phyloP scores from a whole-genome alignment of 2,329 filamentous ascomycete genomes.

The Chaetomiaceae sp. region DNA sequence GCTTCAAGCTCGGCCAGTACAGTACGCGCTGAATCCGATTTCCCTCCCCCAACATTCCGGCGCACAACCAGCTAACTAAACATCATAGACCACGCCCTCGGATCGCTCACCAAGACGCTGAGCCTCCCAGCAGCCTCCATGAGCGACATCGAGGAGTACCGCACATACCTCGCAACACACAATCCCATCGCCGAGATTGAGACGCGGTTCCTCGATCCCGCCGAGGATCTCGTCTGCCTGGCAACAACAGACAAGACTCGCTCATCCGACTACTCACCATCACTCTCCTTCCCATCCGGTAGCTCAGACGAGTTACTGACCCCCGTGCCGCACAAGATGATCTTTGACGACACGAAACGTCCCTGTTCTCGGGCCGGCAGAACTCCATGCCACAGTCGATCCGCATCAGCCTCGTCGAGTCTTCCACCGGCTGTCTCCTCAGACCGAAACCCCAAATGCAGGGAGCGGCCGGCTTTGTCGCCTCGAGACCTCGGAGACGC shows the following conservation, averaged over 20 bases:
- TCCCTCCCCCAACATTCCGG: neutral
- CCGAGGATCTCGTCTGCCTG: slow-evolving; percentile 51
- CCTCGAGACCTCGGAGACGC: no score
- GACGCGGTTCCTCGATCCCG: slow-evolving; percentile 53
- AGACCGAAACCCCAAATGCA: no score
- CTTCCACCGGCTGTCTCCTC: no score
- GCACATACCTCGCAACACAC: slow-evolving; percentile 48
- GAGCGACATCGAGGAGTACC: slow-evolving; percentile 45
- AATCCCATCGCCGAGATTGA: slow-evolving; percentile 56
- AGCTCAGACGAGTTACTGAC: no score
- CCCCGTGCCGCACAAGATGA: no score
- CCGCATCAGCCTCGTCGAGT: no score
- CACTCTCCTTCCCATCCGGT: neutral
- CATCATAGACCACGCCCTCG: slow-evolving; percentile 51
- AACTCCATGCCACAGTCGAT: no score
- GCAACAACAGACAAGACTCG: neutral
- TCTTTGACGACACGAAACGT: no score
- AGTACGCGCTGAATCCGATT: no score
- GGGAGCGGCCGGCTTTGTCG: no score
- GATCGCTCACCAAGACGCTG: slow-evolving; percentile 53
- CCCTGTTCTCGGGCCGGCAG: no score
- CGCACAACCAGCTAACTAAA: neutral
- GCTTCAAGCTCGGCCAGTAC: slow-evolving; percentile 63
- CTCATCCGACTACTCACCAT: neutral
- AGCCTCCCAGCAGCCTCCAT: slow-evolving; percentile 44